Evolutionary conservation across 1,284 basidiomycete genomes (phyloP), one percentile per base, ranked within the genome.

Genomic region (Tilletia horrida): DNA sequence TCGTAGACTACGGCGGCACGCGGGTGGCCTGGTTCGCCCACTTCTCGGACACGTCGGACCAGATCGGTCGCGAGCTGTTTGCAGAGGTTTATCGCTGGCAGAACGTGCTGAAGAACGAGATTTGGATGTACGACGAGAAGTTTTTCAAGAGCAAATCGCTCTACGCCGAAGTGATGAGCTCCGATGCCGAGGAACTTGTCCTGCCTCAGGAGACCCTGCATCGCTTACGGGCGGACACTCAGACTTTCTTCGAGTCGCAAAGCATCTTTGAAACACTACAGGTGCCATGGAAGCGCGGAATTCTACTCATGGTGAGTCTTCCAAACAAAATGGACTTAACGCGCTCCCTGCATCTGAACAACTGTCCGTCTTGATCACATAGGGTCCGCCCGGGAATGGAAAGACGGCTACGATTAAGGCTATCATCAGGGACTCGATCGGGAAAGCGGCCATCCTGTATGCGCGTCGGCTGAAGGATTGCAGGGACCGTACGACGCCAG

Each of bases 331-430:
- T 48, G 18, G n/a, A n/a, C 18, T 11, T n/a, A 7, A n/a, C 11
- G 8, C 47, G 18, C 18, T n/a, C 18, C 47, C 18, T 14, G 47
- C 8, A 8, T n/a, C 47, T 40, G 35, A 48, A 11, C 47, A 48
- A 8, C 8, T 48, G 9, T 48, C 47, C 35, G 11, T 11, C 11
- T 4, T 4, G 6, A 6, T 40, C 11, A 40, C 35, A 48, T 16
- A 48, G 47, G 66, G 66, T 14, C 66, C 66, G 13, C 66, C 66
- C 11, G 66, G 66, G 14, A 67, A 67, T 21, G 66, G 66, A 13
- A 67, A 67, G 63, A 67, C 66, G n/a, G 48, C 21, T 25, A 35
- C 45, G 2, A 48, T 67, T 16, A 23, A 47, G n/a, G 35, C 43
- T 21, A 18, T 67, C 14, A n/a, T 67, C 42, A 18, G 44, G 21